Conservation (phyloP, 2,329 filamentous ascomycete species). For the Trichoderma sp. region DNA sequence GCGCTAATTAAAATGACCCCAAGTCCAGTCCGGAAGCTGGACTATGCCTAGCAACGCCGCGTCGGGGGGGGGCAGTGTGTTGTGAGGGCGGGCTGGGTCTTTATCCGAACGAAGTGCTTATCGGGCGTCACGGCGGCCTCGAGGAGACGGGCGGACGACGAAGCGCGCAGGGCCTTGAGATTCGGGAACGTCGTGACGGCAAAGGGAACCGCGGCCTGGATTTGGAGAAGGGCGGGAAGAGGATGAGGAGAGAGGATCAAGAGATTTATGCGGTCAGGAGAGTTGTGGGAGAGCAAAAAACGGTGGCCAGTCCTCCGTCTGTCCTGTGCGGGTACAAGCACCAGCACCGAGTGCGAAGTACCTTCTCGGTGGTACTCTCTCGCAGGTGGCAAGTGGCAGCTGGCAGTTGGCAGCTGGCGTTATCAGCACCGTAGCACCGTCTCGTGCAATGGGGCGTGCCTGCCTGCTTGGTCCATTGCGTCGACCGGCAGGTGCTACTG, state of each 20-base stretch:
- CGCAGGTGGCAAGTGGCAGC: not conserved
- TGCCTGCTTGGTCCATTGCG: not conserved
- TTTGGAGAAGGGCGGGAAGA: not conserved
- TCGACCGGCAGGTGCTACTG: no score
- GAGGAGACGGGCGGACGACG: slow-evolving; percentile 9
- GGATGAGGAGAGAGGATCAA: not conserved
- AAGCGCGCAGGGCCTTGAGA: not conserved
- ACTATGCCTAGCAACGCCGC: slow-evolving; percentile 12
- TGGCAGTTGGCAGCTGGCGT: slow-evolving; percentile 5
- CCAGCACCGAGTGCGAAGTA: no score
- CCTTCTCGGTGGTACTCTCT: not conserved
- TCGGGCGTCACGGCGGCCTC: slow-evolving; percentile 7
- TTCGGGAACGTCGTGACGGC: not conserved
- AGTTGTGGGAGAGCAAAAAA: slow-evolving; percentile 5
- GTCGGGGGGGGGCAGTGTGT: slow-evolving; percentile 14
- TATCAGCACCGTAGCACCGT: slow-evolving; percentile 15
- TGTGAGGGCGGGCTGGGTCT: slow-evolving; percentile 4
- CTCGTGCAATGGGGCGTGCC: not conserved
- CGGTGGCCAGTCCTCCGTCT: slow-evolving; percentile 10
- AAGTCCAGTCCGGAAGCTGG: slow-evolving; percentile 9
- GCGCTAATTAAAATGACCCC: slow-evolving; percentile 21
- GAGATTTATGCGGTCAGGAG: slow-evolving; percentile 10
- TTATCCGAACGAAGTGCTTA: slow-evolving; percentile 12
- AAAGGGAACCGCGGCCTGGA: not conserved
- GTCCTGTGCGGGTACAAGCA: slow-evolving; percentile 10